Base-by-base conservation (phyloP, 345 rosid genomes). In the Crucihimalaya himalaica region DNA sequence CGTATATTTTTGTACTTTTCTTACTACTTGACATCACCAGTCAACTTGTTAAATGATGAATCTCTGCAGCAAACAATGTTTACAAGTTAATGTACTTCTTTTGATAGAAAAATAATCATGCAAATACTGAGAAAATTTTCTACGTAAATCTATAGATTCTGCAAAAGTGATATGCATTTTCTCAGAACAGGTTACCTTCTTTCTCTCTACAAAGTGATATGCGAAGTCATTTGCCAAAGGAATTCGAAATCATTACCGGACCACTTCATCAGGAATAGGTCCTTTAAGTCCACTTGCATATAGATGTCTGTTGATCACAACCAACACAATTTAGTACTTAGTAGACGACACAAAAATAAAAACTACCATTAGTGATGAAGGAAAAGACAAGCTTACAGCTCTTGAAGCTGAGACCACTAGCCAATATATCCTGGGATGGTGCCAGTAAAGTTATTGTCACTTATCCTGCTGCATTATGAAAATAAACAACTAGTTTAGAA, bases 401-500 rank as follows among this genome's bases (percentile, higher is more conserved):
- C 83, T 8, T 3, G 0, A 46, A 92, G 89, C 12, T 66, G 57
- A 66, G 58, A 76, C 95, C 95, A 90, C 70, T 80, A 88, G 71
- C 81, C 79, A 27, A 90, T 72, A 75, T 76, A 87, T 66, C 29
- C 83, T 1, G 95, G 96, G 63, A 88, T 86, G 50, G 37, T 83
- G 14, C 96, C 96, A 27, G 15, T 87, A 55, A 92, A 85, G 79
- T 83, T 78, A 78, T 92, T 92, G 63, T 92, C 98, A 48, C 79
- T 77, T 64, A 90, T 78, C 78, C 86, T 79, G 67, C 98, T 92
- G 89, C 82, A 73, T 5, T 43, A 37, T 16, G 28, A 42, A 20
- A 52, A 35, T n/a, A 48, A 59, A 11, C 18, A 59, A 18, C 18
- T 21, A 45, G 34, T 28, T 69, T 6, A 57, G 10, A n/a, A n/a